Conservation (phyloP, 176 grass and related monocot species). For the Eragrostis curvula region DNA sequence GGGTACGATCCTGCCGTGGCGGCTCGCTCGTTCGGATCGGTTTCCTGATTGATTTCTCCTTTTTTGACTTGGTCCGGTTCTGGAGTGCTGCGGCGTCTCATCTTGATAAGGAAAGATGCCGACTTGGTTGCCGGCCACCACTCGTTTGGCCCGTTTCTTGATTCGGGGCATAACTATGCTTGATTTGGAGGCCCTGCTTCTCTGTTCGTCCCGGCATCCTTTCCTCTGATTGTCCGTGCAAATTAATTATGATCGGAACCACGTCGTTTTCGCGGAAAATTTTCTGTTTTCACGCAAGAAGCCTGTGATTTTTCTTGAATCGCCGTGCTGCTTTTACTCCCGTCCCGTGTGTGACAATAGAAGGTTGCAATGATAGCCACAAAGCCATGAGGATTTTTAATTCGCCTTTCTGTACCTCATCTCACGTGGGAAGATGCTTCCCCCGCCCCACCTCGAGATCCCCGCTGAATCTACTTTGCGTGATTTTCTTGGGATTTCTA, state of each 20-base stretch:
- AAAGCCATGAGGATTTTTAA: slow-evolving; percentile 51
- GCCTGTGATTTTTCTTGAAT: slow-evolving; percentile 12
- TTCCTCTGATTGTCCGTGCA: background rate
- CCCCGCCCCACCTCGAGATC: slow-evolving; percentile 47
- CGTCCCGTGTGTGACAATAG: background rate
- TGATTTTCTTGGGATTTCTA: slow-evolving; percentile 35
- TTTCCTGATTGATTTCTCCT: slow-evolving; percentile 32
- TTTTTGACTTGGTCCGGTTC: background rate
- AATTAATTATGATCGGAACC: slow-evolving; percentile 24
- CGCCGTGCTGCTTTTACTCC: background rate
- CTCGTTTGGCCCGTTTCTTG: slow-evolving; percentile 29
- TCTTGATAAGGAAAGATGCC: slow-evolving; percentile 27
- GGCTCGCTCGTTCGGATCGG: background rate
- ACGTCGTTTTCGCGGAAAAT: slow-evolving; percentile 24
- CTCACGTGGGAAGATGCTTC: slow-evolving; percentile 62
- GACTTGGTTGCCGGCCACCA: slow-evolving; percentile 2
- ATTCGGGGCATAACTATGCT: slow-evolving; percentile 4
- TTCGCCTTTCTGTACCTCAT: slow-evolving; percentile 30
- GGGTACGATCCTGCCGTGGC: background rate
- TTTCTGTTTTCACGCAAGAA: slow-evolving; percentile 29
- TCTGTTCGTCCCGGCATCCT: background rate
- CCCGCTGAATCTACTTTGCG: slow-evolving; percentile 21
- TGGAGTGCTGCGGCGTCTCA: slow-evolving; percentile 14
- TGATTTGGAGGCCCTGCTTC: slow-evolving; percentile 19
- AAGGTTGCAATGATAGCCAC: slow-evolving; percentile 37